phyloP scores from a whole-genome alignment of 1,139 yeast species.

The Blastobotrys malaysiensis region DNA sequence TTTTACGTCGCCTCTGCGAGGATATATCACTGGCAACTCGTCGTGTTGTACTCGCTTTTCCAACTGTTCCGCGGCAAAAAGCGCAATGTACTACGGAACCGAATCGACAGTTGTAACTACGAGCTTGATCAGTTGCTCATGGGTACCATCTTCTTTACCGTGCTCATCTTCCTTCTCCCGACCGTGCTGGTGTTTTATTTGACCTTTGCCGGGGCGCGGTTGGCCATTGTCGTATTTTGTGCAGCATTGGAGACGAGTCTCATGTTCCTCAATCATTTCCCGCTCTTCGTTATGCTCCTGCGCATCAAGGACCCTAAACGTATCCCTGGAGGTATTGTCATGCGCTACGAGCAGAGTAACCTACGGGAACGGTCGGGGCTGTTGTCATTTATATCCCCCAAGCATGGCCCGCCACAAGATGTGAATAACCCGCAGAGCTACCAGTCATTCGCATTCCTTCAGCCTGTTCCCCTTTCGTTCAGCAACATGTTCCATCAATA shows the following conservation, averaged over 20 bases:
- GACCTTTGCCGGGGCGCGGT: slow-evolving; percentile 59
- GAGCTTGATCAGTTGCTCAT: slow-evolving; percentile 80
- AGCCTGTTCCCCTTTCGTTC: slow-evolving; percentile 43
- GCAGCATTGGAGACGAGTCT: slow-evolving; percentile 57
- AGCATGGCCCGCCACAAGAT: background rate
- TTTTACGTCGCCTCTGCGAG: slow-evolving; percentile 77
- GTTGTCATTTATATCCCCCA: background rate
- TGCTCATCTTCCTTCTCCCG: slow-evolving; percentile 72
- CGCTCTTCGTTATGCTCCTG: slow-evolving; percentile 73
- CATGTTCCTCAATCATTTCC: slow-evolving; percentile 73
- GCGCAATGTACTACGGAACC: slow-evolving; percentile 71
- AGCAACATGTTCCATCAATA: slow-evolving; percentile 46
- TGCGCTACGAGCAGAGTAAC: slow-evolving; percentile 28
- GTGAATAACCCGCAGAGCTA: slow-evolving; percentile 15
- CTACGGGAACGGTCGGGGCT: background rate
- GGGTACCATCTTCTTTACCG: slow-evolving; percentile 84
- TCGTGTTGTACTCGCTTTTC: slow-evolving; percentile 65
- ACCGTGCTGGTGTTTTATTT: slow-evolving; percentile 82
- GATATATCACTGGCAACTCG: slow-evolving; percentile 70
- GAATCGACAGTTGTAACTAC: slow-evolving; percentile 81
- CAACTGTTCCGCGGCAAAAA: slow-evolving; percentile 88
- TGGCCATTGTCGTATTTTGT: slow-evolving; percentile 46
- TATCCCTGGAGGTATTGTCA: slow-evolving; percentile 80
- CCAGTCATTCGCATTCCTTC: slow-evolving; percentile 28
- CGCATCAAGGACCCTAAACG: slow-evolving; percentile 78